Conservation (phyloP, 768 basidiomycete species). For the Calocera cornea region DNA sequence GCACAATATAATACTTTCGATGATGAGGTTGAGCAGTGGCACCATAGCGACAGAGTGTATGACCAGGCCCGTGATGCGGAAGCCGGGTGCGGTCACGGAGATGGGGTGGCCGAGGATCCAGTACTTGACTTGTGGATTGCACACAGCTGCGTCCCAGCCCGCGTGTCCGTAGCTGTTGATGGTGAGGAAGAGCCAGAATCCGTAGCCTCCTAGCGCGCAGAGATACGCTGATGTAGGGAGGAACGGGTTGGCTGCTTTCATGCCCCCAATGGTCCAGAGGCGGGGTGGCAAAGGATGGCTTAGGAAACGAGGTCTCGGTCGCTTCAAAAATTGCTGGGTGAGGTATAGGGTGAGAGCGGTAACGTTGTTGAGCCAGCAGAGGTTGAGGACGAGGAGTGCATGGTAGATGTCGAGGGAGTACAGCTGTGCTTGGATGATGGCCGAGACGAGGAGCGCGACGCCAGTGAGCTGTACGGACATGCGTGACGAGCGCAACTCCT, state of each 20-base stretch:
- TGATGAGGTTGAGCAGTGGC: neutral
- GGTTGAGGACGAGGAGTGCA: slow-evolving; percentile 14
- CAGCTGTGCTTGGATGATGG: slow-evolving; percentile 12
- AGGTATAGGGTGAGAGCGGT: slow-evolving; percentile 9
- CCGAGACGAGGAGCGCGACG: slow-evolving; percentile 12
- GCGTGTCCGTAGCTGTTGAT: neutral
- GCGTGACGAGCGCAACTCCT: neutral
- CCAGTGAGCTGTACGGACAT: neutral
- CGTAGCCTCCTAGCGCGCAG: neutral
- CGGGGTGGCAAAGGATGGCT: neutral
- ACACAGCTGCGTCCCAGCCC: neutral
- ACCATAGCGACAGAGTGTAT: neutral
- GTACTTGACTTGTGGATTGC: neutral
- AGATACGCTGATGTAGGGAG: neutral
- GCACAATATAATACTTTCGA: neutral
- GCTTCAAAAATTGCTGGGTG: neutral
- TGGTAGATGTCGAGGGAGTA: slow-evolving; percentile 11
- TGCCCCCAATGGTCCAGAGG: neutral
- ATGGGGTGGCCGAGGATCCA: neutral
- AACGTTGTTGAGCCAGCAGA: slow-evolving; percentile 16
- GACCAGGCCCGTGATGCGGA: neutral
- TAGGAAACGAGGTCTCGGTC: neutral
- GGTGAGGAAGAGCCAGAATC: neutral
- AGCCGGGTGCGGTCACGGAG: neutral
- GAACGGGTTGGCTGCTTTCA: neutral